phyloP scores from a whole-genome alignment of 305 asterid genomes.

The Coffea humblotiana region DNA sequence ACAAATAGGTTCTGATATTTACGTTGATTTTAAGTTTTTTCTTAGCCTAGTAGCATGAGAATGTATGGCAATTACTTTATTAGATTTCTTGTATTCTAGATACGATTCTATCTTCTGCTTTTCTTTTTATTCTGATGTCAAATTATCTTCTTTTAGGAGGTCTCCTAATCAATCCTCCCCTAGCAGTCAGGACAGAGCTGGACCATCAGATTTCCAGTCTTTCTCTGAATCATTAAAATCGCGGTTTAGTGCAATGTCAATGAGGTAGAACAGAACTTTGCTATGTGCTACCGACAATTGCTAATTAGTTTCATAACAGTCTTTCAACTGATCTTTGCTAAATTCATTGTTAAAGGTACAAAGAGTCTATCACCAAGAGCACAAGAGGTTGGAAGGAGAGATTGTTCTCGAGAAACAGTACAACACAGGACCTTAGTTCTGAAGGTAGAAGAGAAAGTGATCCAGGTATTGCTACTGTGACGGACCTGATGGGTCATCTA shows the following conservation, averaged over 20 bases:
- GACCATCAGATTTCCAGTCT: constrained; percentile 80
- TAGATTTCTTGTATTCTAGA: background rate
- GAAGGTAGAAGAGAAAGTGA: constrained; percentile 49
- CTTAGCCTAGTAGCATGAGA: background rate
- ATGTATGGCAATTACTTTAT: background rate
- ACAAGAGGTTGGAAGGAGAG: constrained; percentile 95
- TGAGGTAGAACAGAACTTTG: constrained; percentile 44
- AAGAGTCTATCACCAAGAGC: constrained; percentile 86
- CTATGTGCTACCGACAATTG: background rate
- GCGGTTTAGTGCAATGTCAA: constrained; percentile 68
- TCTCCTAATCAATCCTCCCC: constrained; percentile 58
- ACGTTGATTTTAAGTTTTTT: background rate
- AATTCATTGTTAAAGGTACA: constrained; percentile 47
- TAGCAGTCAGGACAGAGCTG: constrained; percentile 66
- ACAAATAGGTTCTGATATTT: constrained; percentile 46
- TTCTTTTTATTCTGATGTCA: constrained; percentile 19
- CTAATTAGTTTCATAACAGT: background rate
- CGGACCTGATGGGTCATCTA: constrained; percentile 64
- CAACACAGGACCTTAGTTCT: constrained; percentile 38
- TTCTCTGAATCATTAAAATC: constrained; percentile 74
- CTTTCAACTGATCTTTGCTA: background rate
- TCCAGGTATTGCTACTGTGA: constrained; percentile 38
- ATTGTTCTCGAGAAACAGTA: constrained; percentile 63
- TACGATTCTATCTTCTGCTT: background rate
- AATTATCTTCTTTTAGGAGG: constrained; percentile 35